Evolutionary conservation across 768 basidiomycete species (phyloP).

Genomic region (Suillus variegatus): DNA sequence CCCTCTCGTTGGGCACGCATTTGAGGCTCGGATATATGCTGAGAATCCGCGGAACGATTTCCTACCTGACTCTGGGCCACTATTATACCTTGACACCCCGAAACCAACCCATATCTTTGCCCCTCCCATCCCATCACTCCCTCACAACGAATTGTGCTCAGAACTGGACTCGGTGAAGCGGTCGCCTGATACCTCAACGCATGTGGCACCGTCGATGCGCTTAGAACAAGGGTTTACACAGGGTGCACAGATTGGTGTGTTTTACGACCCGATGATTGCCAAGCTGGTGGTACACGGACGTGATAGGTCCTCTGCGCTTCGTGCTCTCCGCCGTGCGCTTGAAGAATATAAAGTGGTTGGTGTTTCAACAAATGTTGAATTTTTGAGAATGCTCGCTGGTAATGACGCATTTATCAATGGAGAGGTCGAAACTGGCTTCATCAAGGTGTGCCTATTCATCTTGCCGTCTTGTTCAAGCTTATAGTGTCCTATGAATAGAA

Average conservation of each 20-base stretch:
- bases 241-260: slow-evolving; percentile 81
- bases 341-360: slow-evolving; percentile 92
- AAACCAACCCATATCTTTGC: slow-evolving; percentile 71
- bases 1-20: slow-evolving; percentile 89
- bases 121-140: slow-evolving; percentile 31
- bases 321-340: slow-evolving; percentile 76
- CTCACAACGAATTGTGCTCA: neutral
- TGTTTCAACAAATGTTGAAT: slow-evolving; percentile 90
- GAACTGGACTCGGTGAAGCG: slow-evolving; percentile 20
- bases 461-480: neutral
- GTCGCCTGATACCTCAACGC: slow-evolving; percentile 17
- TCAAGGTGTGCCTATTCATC: slow-evolving; percentile 48
- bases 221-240: slow-evolving; percentile 88
- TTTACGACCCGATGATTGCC: slow-evolving; percentile 91
- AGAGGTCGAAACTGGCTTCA: slow-evolving; percentile 92
- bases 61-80: slow-evolving; percentile 84
- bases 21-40: slow-evolving; percentile 94
- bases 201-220: slow-evolving; percentile 64
- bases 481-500: slow-evolving; percentile 50
- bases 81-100: slow-evolving; percentile 83
- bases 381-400: slow-evolving; percentile 75
- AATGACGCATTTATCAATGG: slow-evolving; percentile 75
- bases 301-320: slow-evolving; percentile 81
- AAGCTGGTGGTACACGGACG: slow-evolving; percentile 89
- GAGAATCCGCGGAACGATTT: slow-evolving; percentile 94